Base-by-base conservation (phyloP, 208 protist species). In the Endotrypanum monterogeii region DNA sequence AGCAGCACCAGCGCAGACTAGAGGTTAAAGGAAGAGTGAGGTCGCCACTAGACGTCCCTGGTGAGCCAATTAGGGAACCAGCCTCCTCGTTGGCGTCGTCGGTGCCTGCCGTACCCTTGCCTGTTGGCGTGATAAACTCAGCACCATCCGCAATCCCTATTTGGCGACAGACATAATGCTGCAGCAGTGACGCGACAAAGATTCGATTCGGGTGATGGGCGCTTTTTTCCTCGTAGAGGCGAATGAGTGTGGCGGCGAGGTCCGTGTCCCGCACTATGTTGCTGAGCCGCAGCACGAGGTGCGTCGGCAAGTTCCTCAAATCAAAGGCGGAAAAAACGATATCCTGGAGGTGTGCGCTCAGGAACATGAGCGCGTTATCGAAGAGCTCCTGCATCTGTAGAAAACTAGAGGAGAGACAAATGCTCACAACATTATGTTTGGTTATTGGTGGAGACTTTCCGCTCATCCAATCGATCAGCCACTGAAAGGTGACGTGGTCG, bases 361-460 rank as follows among this genome's bases (percentile, higher is more conserved):
- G 73, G 79, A 89, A 92, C 46, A 83, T 28, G 44, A 93, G 78
- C 50, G 87, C 68, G 54, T 84, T 74, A 6, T 95, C 89, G 14
- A 76, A 69, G 11, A 95, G 81, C 48, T 84, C 77, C 7, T 71
- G 79, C 85, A 95, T 95, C 25, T 83, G 73, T 44, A 95, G 65
- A 69, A 94, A 95, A 52, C 83, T 86, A 1, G 91, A 92, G 16
- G 89, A 87, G 11, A 95, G 82, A 7, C 82, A 75, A 30, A 95
- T 73, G 23, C 85, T 93, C 16, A 94, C 87, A 50, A 83, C 86
- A 68, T 93, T 95, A 30, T 67, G 32, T 14, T 63, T 69, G 1
- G 85, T 89, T 56, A 95, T 67, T 35, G 67, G 57, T 1, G 79
- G 84, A n/a, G 73, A 32, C 25, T 85, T 78, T 6, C 78, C 87